A percentile compares a stretch with the other conserved stretches of the same genome.
Evolutionary conservation across 805 yeast genomes (phyloP).

Genomic region (Jamesozyma gamospora): DNA sequence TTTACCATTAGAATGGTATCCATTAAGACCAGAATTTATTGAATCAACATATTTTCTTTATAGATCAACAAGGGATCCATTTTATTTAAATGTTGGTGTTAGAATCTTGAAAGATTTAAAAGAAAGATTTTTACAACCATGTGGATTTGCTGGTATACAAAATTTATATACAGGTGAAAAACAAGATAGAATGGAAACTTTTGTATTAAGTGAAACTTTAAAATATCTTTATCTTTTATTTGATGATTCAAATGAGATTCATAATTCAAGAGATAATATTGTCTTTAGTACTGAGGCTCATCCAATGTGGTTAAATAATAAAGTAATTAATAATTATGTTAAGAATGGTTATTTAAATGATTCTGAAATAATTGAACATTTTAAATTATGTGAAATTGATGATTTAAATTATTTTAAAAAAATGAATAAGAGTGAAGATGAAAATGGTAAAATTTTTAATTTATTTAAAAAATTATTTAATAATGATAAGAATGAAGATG

Average conservation of each 20-base stretch:
- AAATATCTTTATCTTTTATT: conserved; percentile 75
- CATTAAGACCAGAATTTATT: conserved; percentile 82
- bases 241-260: conserved; percentile 55
- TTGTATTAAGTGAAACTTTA: conserved; percentile 77
- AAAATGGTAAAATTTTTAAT: background rate
- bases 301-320: conserved; percentile 61
- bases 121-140: conserved; percentile 42
- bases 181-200: conserved; percentile 85
- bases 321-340: conserved; percentile 24
- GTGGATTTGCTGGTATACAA: conserved; percentile 76
- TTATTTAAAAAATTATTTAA: background rate
- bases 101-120: conserved; percentile 48
- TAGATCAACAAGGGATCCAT: conserved; percentile 77
- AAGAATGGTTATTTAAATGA: conserved; percentile 15
- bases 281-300: conserved; percentile 87
- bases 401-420: background rate
- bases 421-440: background rate
- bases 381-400: conserved; percentile 6
- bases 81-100: conserved; percentile 68
- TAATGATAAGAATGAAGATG: background rate
- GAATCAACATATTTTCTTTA: conserved; percentile 82
- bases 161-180: conserved; percentile 51
- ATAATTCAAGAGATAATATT: conserved; percentile 31
- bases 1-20: conserved; percentile 71
- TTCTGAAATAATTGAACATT: conserved; percentile 9